These are phyloP conservation scores for Leptosphaerulina australis DNA, from an alignment of 2,329 filamentous ascomycete genomes.

Conservation along the genomic window DNA sequence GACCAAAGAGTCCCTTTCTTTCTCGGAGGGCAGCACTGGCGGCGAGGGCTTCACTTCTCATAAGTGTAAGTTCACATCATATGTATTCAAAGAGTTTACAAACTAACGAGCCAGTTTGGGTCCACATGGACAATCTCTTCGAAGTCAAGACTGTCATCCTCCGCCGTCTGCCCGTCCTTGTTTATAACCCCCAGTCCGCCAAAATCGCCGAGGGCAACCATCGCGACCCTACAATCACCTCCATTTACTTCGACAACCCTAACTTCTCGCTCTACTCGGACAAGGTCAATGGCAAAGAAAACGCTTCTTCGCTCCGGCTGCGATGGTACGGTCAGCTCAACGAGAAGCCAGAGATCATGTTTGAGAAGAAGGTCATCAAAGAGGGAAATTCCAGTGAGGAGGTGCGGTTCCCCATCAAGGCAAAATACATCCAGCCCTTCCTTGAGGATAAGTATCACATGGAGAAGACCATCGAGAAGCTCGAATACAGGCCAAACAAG, in stretches of 20 bases:
- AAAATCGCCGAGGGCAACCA: slow-evolving; percentile 80
- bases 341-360: slow-evolving; percentile 76
- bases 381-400: slow-evolving; percentile 79
- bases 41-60: slow-evolving; percentile 79
- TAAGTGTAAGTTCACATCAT: slow-evolving; percentile 68
- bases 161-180: slow-evolving; percentile 84
- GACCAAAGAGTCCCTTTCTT: slow-evolving; percentile 51
- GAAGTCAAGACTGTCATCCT: slow-evolving; percentile 97
- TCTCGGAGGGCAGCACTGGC: slow-evolving; percentile 49
- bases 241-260: slow-evolving; percentile 91
- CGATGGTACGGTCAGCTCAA: slow-evolving; percentile 90
- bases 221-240: slow-evolving; percentile 86
- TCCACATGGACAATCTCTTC: slow-evolving; percentile 91
- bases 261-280: slow-evolving; percentile 84
- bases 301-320: slow-evolving; percentile 82
- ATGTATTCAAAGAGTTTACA: not conserved
- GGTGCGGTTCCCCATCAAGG: slow-evolving; percentile 82
- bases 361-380: slow-evolving; percentile 88
- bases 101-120: slow-evolving; percentile 70
- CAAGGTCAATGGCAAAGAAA: slow-evolving; percentile 77
- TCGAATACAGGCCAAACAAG: slow-evolving; percentile 75
- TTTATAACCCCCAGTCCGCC: slow-evolving; percentile 87
- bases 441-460: slow-evolving; percentile 86
- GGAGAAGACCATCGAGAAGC: slow-evolving; percentile 88
- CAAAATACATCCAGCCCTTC: slow-evolving; percentile 90